phyloP scores from a whole-genome alignment of 352 stramenopile genomes.

The Globisporangium nodosum region DNA sequence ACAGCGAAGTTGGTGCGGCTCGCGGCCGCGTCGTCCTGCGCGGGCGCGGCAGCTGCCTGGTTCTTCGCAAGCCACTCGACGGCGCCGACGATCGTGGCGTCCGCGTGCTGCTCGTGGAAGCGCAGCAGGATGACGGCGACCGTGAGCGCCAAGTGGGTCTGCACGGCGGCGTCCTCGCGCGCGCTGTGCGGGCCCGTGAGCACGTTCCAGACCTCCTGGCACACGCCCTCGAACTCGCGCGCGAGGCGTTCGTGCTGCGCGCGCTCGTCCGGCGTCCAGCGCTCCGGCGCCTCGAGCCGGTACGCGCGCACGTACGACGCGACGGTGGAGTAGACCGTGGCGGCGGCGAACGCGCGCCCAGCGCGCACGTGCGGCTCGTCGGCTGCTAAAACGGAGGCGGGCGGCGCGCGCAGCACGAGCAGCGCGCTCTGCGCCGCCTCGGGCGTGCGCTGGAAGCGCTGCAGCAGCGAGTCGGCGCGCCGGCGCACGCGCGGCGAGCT shows the following conservation, averaged over 20 bases:
- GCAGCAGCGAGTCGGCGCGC: conserved; percentile 65
- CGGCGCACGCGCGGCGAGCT: conserved; percentile 60
- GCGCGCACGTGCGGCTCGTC: conserved; percentile 29
- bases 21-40: conserved; percentile 28
- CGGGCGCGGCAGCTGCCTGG: conserved; percentile 36
- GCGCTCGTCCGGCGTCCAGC: conserved; percentile 47
- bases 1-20: conserved; percentile 70
- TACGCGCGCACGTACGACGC: conserved; percentile 66
- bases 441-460: conserved; percentile 70
- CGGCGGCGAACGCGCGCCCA: conserved; percentile 63
- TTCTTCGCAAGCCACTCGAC: conserved; percentile 78
- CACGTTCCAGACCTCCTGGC: conserved; percentile 73
- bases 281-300: conserved; percentile 50
- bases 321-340: conserved; percentile 67
- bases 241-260: conserved; percentile 46
- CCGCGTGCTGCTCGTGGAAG: conserved; percentile 60
- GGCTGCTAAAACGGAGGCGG: conserved; percentile 17
- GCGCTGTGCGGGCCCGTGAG: conserved; percentile 51
- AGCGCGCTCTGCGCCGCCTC: conserved; percentile 53
- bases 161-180: conserved; percentile 50
- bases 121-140: conserved; percentile 72
- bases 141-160: conserved; percentile 69
- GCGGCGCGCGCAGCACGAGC: conserved; percentile 44
- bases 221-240: conserved; percentile 56
- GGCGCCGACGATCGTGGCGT: conserved; percentile 43